Conservation (phyloP, 2,329 filamentous ascomycete genomes). For the Tolypocladium endophyticum region DNA sequence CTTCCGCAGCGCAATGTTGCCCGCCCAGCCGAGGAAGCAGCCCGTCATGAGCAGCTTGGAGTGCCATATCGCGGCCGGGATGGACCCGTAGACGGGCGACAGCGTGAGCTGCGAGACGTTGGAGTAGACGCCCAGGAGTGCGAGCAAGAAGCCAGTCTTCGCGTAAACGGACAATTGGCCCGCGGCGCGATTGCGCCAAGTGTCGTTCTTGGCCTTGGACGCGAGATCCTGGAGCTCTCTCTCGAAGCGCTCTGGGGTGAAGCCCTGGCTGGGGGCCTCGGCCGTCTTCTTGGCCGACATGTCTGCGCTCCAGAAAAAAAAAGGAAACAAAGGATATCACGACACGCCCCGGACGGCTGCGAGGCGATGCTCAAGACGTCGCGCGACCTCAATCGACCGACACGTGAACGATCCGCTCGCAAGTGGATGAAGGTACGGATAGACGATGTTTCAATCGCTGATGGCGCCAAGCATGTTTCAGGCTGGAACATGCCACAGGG, state of each 20-base stretch:
- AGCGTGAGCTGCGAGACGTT: constrained; percentile 66
- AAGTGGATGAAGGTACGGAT: too few relatives aligned
- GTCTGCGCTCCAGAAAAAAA: neutral
- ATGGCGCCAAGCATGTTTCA: neutral
- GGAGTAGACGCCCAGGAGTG: constrained; percentile 45
- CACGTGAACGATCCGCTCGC: neutral
- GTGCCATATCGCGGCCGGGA: constrained; percentile 67
- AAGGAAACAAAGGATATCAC: neutral
- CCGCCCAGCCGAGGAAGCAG: constrained; percentile 62
- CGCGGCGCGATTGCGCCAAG: constrained; percentile 18
- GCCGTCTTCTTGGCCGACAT: neutral
- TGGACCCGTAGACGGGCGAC: constrained; percentile 79
- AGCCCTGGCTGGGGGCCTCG: constrained; percentile 15
- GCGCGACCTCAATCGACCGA: neutral
- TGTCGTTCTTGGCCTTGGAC: constrained; percentile 25
- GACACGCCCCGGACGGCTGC: neutral
- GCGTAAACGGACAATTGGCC: constrained; percentile 30
- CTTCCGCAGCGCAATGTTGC: constrained; percentile 43
- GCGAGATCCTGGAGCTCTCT: constrained; percentile 42
- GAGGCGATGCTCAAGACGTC: neutral
- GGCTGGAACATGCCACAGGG: neutral
- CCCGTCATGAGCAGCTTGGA: constrained; percentile 52
- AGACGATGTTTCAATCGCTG: neutral
- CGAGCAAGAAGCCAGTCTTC: constrained; percentile 16
- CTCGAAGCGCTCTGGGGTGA: constrained; percentile 43